Conservation (phyloP, 2,329 filamentous ascomycete genomes). For the Diplodia sapinea region DNA sequence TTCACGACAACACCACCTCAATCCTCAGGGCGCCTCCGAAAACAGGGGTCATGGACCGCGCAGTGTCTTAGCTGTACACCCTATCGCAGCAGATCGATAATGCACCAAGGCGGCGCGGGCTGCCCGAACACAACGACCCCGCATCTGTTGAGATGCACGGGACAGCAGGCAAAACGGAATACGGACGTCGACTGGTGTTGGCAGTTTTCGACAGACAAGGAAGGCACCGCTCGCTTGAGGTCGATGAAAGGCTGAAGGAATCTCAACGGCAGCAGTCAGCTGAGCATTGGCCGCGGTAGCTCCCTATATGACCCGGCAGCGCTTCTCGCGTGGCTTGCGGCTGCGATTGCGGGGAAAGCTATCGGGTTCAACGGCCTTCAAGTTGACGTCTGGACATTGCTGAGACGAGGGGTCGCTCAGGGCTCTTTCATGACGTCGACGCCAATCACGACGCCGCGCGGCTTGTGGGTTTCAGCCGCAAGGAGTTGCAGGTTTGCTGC, state of each 20-base stretch:
- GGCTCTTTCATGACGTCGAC: slow-evolving; percentile 1
- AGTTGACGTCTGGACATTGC: not conserved
- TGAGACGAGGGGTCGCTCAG: not conserved
- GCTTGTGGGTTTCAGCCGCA: not conserved
- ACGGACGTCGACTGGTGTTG: not conserved
- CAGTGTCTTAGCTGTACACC: not conserved
- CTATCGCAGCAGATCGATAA: slow-evolving; percentile 1
- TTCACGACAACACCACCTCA: slow-evolving; percentile 16
- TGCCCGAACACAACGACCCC: not conserved
- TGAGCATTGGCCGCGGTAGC: slow-evolving; percentile 7
- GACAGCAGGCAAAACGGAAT: not conserved
- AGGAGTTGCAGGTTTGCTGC: not conserved
- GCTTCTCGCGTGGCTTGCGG: slow-evolving; percentile 11
- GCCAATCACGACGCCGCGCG: not conserved
- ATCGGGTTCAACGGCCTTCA: not conserved
- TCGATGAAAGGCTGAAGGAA: not conserved
- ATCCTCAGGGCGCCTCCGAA: not conserved
- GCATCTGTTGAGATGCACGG: not conserved
- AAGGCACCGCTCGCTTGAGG: not conserved
- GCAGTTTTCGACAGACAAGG: not conserved
- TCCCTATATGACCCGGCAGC: slow-evolving; percentile 7
- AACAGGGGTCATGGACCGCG: not conserved
- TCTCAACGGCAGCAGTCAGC: not conserved
- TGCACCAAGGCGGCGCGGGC: not conserved
- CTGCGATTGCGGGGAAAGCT: not conserved